These are phyloP conservation scores for Ophiocytium majus DNA, from an alignment of 352 stramenopile species.

Conservation along the genomic window DNA sequence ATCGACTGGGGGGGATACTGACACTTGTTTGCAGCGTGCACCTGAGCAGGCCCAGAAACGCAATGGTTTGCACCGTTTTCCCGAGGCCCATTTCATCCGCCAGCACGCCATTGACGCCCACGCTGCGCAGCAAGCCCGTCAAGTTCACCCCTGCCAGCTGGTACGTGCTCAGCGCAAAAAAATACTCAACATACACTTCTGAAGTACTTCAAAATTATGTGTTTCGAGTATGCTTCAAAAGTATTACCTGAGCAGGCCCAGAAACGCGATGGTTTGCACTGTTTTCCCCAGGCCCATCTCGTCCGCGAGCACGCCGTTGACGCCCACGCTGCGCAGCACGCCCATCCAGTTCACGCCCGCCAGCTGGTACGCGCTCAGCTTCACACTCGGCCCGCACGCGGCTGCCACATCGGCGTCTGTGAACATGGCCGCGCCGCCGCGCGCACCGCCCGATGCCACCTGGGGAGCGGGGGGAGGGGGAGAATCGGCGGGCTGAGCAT, in stretches of 20 bases:
- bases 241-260: conserved; percentile 69
- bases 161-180: conserved; percentile 65
- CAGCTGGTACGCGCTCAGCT: conserved; percentile 69
- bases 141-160: conserved; percentile 91
- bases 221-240: no score
- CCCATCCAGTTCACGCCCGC: conserved; percentile 95
- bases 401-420: conserved; percentile 36
- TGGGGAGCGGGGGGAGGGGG: not conserved
- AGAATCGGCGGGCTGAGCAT: not conserved
- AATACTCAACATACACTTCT: no score
- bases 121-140: conserved; percentile 87
- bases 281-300: conserved; percentile 88
- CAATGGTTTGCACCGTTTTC: conserved; percentile 97
- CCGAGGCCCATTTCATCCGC: conserved; percentile 82
- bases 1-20: no score
- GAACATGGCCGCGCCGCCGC: conserved; percentile 30
- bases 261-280: conserved; percentile 94
- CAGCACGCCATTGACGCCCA: conserved; percentile 84
- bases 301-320: conserved; percentile 90
- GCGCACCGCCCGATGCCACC: conserved; percentile 9
- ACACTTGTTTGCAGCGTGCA: no score
- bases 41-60: conserved; percentile 79
- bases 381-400: conserved; percentile 35
- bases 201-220: no score
- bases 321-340: conserved; percentile 78